phyloP scores from a whole-genome alignment of 2,329 filamentous ascomycete genomes.

The Escovopsis sp. region DNA sequence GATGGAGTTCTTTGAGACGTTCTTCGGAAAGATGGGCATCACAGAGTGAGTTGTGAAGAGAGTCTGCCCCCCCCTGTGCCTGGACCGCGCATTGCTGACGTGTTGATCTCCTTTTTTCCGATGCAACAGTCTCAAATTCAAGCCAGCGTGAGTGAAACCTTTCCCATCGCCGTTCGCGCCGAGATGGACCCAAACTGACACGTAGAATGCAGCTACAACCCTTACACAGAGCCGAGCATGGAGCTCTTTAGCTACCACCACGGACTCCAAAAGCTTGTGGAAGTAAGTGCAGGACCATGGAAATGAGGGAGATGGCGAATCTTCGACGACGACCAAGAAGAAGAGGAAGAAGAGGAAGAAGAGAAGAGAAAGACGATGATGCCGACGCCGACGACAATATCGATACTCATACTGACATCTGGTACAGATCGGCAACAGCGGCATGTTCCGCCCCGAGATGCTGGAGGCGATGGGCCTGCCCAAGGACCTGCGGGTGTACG shows the following conservation, averaged over 20 bases:
- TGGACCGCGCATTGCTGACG: not conserved
- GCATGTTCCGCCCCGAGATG: slow-evolving; percentile 99
- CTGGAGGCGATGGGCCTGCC: slow-evolving; percentile 86
- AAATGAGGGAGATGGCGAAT: too few relatives aligned
- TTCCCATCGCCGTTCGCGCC: not conserved
- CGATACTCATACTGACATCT: slow-evolving; percentile 1
- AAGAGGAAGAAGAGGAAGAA: not conserved
- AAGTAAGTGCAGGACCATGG: too few relatives aligned
- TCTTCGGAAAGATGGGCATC: slow-evolving; percentile 95
- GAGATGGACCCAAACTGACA: not conserved
- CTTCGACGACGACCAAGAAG: too few relatives aligned
- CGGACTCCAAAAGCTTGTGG: slow-evolving; percentile 78
- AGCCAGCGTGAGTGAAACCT: slow-evolving; percentile 52
- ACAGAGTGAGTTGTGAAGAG: slow-evolving; percentile 18
- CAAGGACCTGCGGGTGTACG: slow-evolving; percentile 82
- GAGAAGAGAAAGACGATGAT: not conserved
- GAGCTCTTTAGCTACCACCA: slow-evolving; percentile 95
- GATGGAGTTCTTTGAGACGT: slow-evolving; percentile 85
- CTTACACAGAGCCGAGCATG: slow-evolving; percentile 91
- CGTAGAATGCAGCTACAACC: slow-evolving; percentile 46
- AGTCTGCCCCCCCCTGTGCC: not conserved
- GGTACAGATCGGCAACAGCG: slow-evolving; percentile 69
- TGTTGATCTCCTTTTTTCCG: too few relatives aligned
- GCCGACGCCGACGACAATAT: too few relatives aligned
- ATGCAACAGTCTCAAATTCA: slow-evolving; percentile 72